These are phyloP conservation scores for Collybia sp. DNA, from an alignment of 768 basidiomycete genomes.

Conservation along the genomic window DNA sequence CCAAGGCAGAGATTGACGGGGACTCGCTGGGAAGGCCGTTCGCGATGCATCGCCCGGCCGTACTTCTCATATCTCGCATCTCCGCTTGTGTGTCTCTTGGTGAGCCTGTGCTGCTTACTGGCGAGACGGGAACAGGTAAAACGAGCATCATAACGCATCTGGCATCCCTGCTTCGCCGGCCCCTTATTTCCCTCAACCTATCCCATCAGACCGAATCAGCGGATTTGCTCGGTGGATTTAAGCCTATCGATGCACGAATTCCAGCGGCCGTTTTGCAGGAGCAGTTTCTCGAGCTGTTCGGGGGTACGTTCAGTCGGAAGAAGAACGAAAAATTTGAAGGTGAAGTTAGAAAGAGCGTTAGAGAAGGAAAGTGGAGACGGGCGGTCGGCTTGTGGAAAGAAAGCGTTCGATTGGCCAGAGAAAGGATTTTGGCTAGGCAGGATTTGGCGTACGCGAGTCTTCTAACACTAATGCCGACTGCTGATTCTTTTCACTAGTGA, in stretches of 20 bases:
- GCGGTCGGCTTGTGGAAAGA: slow-evolving; percentile 83
- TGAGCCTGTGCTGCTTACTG: slow-evolving; percentile 89
- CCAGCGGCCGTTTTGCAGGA: slow-evolving; percentile 69
- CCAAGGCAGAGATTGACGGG: slow-evolving; percentile 26
- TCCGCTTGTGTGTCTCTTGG: slow-evolving; percentile 62
- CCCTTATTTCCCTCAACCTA: slow-evolving; percentile 85
- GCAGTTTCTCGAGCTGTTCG: slow-evolving; percentile 77
- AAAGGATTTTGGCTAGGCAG: slow-evolving; percentile 42
- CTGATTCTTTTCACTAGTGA: not conserved
- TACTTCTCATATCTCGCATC: slow-evolving; percentile 75
- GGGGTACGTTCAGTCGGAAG: slow-evolving; percentile 80
- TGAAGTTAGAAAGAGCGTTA: slow-evolving; percentile 75
- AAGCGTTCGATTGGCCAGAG: slow-evolving; percentile 61
- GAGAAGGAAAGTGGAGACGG: slow-evolving; percentile 82
- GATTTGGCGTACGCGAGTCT: slow-evolving; percentile 10
- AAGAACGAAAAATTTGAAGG: slow-evolving; percentile 87
- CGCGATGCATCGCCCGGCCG: slow-evolving; percentile 83
- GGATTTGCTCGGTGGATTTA: slow-evolving; percentile 92
- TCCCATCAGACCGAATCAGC: slow-evolving; percentile 96
- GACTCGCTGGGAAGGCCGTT: slow-evolving; percentile 54
- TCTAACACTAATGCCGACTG: not conserved
- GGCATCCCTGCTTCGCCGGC: slow-evolving; percentile 68
- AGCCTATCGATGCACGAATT: slow-evolving; percentile 86
- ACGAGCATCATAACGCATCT: slow-evolving; percentile 89
- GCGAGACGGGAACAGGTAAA: slow-evolving; percentile 99